Evolutionary conservation across 2,329 filamentous ascomycete genomes (phyloP).

Genomic region (Trichoderma guizhouense): DNA sequence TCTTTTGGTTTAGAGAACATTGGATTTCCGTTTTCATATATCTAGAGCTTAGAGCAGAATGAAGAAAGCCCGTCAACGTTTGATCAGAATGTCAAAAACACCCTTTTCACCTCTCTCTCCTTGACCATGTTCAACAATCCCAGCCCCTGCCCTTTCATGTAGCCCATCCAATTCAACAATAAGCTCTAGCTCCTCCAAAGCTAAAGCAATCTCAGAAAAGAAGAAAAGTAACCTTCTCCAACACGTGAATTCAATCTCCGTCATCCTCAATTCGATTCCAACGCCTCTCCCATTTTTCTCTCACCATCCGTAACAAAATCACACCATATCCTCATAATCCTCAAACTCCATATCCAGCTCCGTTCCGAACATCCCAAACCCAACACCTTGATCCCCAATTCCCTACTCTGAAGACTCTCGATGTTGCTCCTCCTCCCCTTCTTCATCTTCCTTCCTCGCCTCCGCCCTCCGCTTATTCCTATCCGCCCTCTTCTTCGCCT

Average conservation of each 20-base stretch:
- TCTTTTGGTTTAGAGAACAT: neutral
- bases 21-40: neutral
- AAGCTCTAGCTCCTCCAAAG: neutral
- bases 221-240: neutral
- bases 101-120: neutral
- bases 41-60: neutral
- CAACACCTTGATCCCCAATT: neutral
- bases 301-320: neutral
- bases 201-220: neutral
- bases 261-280: neutral
- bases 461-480: conserved; percentile 14
- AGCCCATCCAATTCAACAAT: neutral
- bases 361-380: neutral
- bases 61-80: neutral
- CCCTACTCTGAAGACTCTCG: neutral
- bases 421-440: neutral
- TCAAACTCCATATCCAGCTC: neutral
- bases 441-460: neutral
- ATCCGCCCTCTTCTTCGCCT: conserved; percentile 24
- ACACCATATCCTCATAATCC: neutral
- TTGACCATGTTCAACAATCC: neutral
- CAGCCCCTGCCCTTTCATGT: neutral
- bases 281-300: neutral
- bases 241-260: neutral
- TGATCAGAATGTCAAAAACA: neutral